These are phyloP conservation scores for Termitomyces sp. DNA, from an alignment of 768 basidiomycete species.

Conservation along the genomic window DNA sequence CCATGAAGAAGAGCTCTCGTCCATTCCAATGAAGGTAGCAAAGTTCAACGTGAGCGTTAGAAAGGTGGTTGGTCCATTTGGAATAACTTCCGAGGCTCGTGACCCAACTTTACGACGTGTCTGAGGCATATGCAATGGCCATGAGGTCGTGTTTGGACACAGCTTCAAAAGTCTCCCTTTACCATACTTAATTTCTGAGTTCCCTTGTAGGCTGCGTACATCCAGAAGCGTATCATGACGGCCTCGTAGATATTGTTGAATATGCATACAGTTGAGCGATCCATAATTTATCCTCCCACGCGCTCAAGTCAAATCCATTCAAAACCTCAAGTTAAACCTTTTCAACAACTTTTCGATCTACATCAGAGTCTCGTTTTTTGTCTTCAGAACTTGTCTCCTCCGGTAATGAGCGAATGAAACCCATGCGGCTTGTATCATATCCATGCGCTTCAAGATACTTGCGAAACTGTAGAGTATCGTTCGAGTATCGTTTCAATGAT, in stretches of 20 bases:
- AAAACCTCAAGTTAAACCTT: not conserved
- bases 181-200: not conserved
- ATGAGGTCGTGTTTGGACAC: not conserved
- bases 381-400: not conserved
- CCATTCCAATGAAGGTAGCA: not conserved
- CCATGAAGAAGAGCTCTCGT: not conserved
- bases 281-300: not conserved
- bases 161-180: not conserved
- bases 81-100: not conserved
- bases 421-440: constrained; percentile 20
- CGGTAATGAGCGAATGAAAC: not conserved
- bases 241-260: not conserved
- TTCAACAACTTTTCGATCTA: not conserved
- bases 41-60: not conserved
- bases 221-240: not conserved
- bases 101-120: not conserved
- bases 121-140: not conserved
- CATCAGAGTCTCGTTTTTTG: not conserved
- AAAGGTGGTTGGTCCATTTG: too few species aligned
- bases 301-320: not conserved
- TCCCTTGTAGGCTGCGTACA: too few species aligned
- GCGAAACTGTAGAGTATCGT: constrained; percentile 13
- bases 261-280: not conserved
- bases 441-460: constrained; percentile 18
- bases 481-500: not conserved